Evolutionary conservation across 768 basidiomycete species (phyloP).

Genomic region (Tricholoma sp.): DNA sequence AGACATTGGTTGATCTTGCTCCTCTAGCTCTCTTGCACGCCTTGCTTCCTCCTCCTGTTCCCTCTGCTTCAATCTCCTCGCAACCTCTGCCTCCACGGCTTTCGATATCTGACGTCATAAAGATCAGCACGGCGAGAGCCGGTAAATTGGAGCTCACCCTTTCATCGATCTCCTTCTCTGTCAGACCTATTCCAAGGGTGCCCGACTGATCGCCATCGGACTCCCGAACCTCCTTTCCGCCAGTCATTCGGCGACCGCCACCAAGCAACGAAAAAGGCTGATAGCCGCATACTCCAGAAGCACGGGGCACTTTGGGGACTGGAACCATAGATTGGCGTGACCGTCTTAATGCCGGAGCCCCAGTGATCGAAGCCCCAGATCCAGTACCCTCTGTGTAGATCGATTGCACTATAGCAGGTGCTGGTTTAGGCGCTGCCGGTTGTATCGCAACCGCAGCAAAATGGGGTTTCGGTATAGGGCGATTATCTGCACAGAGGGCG

Average conservation of each 20-base stretch:
- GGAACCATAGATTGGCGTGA: slow-evolving; percentile 33
- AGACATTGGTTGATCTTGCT: slow-evolving; percentile 18
- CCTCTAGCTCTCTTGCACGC: neutral
- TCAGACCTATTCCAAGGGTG: slow-evolving; percentile 36
- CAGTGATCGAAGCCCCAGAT: slow-evolving; percentile 9
- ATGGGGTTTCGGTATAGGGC: slow-evolving; percentile 52
- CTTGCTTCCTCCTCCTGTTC: slow-evolving; percentile 32
- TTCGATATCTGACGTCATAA: slow-evolving; percentile 50
- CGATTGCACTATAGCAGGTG: slow-evolving; percentile 41
- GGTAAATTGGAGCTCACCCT: slow-evolving; percentile 38
- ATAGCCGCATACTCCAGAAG: slow-evolving; percentile 26
- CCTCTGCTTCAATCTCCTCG: slow-evolving; percentile 54
- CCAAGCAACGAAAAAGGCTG: slow-evolving; percentile 33
- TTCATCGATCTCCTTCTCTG: slow-evolving; percentile 72
- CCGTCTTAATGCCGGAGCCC: slow-evolving; percentile 12
- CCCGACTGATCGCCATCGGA: slow-evolving; percentile 27
- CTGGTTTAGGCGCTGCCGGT: slow-evolving; percentile 38
- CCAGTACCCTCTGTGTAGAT: slow-evolving; percentile 29
- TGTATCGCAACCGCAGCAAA: slow-evolving; percentile 55
- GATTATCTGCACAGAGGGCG: slow-evolving; percentile 42
- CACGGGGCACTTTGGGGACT: slow-evolving; percentile 31
- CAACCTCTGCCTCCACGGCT: slow-evolving; percentile 72
- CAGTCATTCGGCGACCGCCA: slow-evolving; percentile 12
- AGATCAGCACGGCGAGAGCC: neutral
- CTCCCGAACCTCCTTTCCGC: slow-evolving; percentile 14